Evolutionary conservation across 2,329 filamentous ascomycete species (phyloP).

Genomic region (Ophidiomyces ophidiicola): DNA sequence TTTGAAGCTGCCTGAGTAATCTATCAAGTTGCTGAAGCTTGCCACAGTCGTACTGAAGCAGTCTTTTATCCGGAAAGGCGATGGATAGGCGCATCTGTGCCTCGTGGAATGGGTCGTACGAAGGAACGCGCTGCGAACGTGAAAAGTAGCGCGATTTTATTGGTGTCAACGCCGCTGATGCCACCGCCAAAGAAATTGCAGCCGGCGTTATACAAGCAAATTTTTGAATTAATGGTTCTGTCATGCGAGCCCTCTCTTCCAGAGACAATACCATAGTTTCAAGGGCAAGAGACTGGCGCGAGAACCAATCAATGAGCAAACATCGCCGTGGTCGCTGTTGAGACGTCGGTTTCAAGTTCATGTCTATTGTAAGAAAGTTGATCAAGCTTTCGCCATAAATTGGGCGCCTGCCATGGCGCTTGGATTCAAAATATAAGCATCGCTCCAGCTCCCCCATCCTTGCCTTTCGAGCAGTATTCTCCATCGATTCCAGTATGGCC

Average conservation of each 20-base stretch:
- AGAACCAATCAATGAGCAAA: constrained; percentile 61
- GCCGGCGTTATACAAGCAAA: constrained; percentile 89
- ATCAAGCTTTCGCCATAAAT: constrained; percentile 72
- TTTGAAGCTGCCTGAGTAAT: constrained; percentile 72
- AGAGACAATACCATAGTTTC: constrained; percentile 58
- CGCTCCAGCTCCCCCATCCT: constrained; percentile 69
- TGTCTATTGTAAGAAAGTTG: constrained; percentile 56
- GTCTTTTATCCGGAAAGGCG: constrained; percentile 87
- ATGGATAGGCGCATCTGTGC: constrained; percentile 85
- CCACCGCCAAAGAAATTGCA: constrained; percentile 68
- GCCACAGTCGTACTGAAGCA: constrained; percentile 96
- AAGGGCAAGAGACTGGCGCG: constrained; percentile 48
- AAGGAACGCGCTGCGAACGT: constrained; percentile 40
- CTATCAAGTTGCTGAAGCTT: constrained; percentile 85
- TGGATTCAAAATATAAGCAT: constrained; percentile 65
- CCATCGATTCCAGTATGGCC: constrained; percentile 59
- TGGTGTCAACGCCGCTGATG: constrained; percentile 54
- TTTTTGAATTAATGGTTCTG: constrained; percentile 67
- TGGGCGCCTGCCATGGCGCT: constrained; percentile 67
- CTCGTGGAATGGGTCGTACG: constrained; percentile 79
- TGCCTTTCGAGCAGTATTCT: constrained; percentile 56
- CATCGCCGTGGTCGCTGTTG: constrained; percentile 49
- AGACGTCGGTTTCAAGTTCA: constrained; percentile 47
- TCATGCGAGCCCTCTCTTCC: constrained; percentile 55
- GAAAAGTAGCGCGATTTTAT: constrained; percentile 40